Percentiles rank a stretch among this genome's conserved stretches.
These are phyloP conservation scores for Thielaviopsis ethacetica DNA, from an alignment of 2,329 filamentous ascomycete genomes.

Conservation along the genomic window DNA sequence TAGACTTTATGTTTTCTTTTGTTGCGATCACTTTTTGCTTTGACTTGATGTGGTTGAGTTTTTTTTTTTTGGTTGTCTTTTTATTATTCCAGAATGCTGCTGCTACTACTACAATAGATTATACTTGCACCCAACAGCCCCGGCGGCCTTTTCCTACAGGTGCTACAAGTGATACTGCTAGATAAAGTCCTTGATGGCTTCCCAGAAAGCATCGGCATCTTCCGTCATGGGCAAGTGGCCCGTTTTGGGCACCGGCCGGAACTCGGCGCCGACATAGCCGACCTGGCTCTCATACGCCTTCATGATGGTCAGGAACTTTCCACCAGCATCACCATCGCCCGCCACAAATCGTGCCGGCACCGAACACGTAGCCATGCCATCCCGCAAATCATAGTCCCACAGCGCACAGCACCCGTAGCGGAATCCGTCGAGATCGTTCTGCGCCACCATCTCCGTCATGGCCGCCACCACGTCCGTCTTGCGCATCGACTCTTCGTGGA, in stretches of 20 bases:
- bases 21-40: no score
- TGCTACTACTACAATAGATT: not conserved
- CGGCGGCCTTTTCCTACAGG: no score
- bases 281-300: constrained; percentile 48
- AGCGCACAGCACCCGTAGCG: constrained; percentile 50
- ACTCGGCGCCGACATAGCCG: constrained; percentile 36
- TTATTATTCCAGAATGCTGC: no score
- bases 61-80: no score
- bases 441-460: constrained; percentile 52
- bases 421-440: constrained; percentile 56
- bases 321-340: constrained; percentile 53
- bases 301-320: constrained; percentile 64
- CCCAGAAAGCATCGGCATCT: constrained; percentile 49
- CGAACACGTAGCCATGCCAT: constrained; percentile 33
- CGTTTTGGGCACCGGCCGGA: constrained; percentile 50
- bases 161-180: constrained; percentile 14
- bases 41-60: no score
- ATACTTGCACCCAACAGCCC: no score
- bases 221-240: constrained; percentile 81
- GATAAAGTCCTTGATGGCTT: constrained; percentile 43
- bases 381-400: constrained; percentile 53
- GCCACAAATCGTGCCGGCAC: constrained; percentile 54
- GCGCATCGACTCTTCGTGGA: constrained; percentile 39
- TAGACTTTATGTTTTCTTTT: no score
- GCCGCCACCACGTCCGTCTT: constrained; percentile 29